phyloP scores from a whole-genome alignment of 805 yeast species.

The Pichia ethanolica region DNA sequence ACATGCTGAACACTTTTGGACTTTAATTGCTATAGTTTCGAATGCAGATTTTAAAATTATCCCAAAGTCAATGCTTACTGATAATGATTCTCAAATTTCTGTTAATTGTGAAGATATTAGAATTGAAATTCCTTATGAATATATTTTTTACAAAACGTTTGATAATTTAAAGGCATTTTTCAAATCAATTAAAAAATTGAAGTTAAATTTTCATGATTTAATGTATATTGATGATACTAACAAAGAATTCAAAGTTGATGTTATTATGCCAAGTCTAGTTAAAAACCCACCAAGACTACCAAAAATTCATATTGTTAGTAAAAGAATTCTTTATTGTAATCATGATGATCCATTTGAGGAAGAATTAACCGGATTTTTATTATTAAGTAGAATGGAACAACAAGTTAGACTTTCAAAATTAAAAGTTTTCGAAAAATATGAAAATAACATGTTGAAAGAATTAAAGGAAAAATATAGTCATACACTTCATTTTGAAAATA shows the following conservation, averaged over 20 bases:
- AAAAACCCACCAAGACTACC: constrained; percentile 46
- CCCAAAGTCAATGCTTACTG: not conserved
- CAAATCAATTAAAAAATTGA: constrained; percentile 60
- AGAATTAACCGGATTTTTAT: constrained; percentile 55
- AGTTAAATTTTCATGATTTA: constrained; percentile 19
- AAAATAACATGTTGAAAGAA: constrained; percentile 11
- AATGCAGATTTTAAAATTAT: not conserved
- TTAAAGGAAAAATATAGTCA: constrained; percentile 29
- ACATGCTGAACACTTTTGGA: constrained; percentile 21
- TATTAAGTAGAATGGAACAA: constrained; percentile 64
- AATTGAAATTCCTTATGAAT: constrained; percentile 59
- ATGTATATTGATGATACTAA: constrained; percentile 17
- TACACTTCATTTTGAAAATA: constrained; percentile 14
- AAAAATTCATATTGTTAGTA: constrained; percentile 45
- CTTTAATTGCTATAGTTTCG: constrained; percentile 12
- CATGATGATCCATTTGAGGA: constrained; percentile 91
- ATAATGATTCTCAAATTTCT: constrained; percentile 10
- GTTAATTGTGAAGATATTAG: constrained; percentile 21
- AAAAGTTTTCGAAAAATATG: constrained; percentile 18
- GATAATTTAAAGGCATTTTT: constrained; percentile 72
- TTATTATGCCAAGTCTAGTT: constrained; percentile 26
- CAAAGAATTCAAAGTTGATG: constrained; percentile 27
- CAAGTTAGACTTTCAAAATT: constrained; percentile 46
- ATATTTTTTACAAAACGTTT: constrained; percentile 66
- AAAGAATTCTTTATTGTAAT: constrained; percentile 51